Conservation (phyloP, 1,139 yeast genomes). For the Wickerhamomyces sp. region DNA sequence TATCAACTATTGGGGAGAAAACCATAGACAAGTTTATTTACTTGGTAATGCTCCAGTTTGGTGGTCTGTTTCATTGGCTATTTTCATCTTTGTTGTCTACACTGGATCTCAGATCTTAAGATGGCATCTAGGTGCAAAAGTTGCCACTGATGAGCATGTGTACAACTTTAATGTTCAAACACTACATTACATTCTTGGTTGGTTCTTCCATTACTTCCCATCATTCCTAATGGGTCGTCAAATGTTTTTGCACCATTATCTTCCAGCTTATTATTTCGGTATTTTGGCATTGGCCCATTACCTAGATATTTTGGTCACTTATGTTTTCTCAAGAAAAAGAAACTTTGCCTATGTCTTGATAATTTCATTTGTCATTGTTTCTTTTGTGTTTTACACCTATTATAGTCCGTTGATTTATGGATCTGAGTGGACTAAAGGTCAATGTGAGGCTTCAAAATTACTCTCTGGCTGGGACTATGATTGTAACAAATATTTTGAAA, state of each 20-base stretch:
- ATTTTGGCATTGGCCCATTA: slow-evolving; percentile 79
- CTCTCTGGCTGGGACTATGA: slow-evolving; percentile 79
- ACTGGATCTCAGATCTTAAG: slow-evolving; percentile 51
- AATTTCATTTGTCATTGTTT: slow-evolving; percentile 42
- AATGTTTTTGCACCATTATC: slow-evolving; percentile 86
- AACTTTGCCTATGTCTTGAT: slow-evolving; percentile 40
- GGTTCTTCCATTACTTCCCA: slow-evolving; percentile 82
- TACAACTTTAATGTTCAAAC: slow-evolving; percentile 70
- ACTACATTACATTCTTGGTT: slow-evolving; percentile 68
- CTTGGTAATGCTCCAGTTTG: slow-evolving; percentile 88
- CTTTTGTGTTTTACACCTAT: slow-evolving; percentile 52
- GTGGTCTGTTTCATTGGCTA: slow-evolving; percentile 72
- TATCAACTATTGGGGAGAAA: slow-evolving; percentile 87
- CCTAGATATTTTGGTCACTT: slow-evolving; percentile 61
- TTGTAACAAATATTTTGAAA: slow-evolving; percentile 53
- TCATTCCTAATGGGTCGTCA: slow-evolving; percentile 93
- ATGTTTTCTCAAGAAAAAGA: slow-evolving; percentile 39
- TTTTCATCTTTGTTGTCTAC: slow-evolving; percentile 51
- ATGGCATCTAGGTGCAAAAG: slow-evolving; percentile 66
- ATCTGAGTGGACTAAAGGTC: slow-evolving; percentile 67
- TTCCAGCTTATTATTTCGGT: slow-evolving; percentile 88
- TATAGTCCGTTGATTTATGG: slow-evolving; percentile 80
- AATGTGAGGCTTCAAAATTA: slow-evolving; percentile 60
- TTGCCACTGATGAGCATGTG: slow-evolving; percentile 50
- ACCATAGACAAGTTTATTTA: slow-evolving; percentile 75